Evolutionary conservation across 202 grass and related monocot species (phyloP).

Genomic region (Schoenoplectus triqueter): DNA sequence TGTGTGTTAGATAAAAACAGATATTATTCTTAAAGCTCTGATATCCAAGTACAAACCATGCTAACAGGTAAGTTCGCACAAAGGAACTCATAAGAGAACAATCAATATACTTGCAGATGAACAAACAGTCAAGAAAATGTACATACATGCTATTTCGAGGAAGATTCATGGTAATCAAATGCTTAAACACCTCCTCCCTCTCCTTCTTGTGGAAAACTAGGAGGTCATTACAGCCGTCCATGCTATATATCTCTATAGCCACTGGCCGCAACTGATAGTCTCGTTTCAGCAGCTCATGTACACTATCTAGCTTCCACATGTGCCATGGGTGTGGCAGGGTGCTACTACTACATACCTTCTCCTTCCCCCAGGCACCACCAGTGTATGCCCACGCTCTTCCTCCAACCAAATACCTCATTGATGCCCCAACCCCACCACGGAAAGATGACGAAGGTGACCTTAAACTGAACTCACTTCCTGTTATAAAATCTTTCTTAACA

Average conservation of each 20-base stretch:
- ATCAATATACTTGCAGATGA: slow-evolving; percentile 31
- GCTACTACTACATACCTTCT: slow-evolving; percentile 79
- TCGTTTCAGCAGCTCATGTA: slow-evolving; percentile 94
- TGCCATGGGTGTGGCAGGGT: slow-evolving; percentile 96
- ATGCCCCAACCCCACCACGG: slow-evolving; percentile 44
- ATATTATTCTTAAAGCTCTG: not conserved
- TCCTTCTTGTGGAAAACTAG: slow-evolving; percentile 99
- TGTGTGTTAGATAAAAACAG: not conserved
- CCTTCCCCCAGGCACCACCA: slow-evolving; percentile 99
- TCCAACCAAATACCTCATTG: slow-evolving; percentile 64
- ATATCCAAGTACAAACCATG: slow-evolving; percentile 11
- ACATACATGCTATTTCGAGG: slow-evolving; percentile 99
- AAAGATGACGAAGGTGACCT: slow-evolving; percentile 68
- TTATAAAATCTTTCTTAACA: slow-evolving; percentile 88
- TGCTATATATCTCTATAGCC: slow-evolving; percentile 98
- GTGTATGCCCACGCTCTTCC: slow-evolving; percentile 97
- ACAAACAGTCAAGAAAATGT: slow-evolving; percentile 40
- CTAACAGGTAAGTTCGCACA: not conserved
- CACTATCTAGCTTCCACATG: slow-evolving; percentile 99
- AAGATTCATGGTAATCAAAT: slow-evolving; percentile 92
- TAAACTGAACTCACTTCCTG: slow-evolving; percentile 72
- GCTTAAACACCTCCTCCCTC: slow-evolving; percentile 97
- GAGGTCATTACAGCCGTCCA: slow-evolving; percentile 99
- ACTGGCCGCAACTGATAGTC: slow-evolving; percentile 98
- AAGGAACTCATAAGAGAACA: not conserved